These are phyloP conservation scores for Prillingera fragicola DNA, from an alignment of 1,284 basidiomycete genomes.

Conservation along the genomic window DNA sequence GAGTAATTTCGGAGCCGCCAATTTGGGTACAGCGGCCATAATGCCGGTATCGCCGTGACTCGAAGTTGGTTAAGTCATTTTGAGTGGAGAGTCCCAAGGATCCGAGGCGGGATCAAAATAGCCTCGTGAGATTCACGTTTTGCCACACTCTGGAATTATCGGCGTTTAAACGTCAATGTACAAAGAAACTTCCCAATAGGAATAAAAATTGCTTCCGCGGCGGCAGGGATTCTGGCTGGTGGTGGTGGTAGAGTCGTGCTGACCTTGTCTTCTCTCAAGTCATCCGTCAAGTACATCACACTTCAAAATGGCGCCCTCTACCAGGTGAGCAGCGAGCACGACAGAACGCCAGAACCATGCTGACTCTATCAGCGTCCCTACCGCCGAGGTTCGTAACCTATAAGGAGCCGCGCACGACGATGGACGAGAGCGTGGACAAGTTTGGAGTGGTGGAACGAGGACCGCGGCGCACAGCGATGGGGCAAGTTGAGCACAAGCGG, in stretches of 20 bases:
- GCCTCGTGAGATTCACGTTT: not conserved
- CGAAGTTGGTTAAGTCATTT: too few species aligned
- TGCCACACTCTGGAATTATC: not conserved
- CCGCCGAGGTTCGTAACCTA: slow-evolving; percentile 13
- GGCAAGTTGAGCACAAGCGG: too few species aligned
- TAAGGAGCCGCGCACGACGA: too few species aligned
- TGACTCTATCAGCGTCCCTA: slow-evolving; percentile 10
- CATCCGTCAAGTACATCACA: slow-evolving; percentile 1
- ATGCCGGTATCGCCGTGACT: too few species aligned
- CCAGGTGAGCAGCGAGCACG: not conserved
- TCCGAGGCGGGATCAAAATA: too few species aligned
- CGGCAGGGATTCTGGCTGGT: not conserved
- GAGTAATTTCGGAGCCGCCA: not conserved
- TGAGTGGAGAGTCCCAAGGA: too few species aligned
- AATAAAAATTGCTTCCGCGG: too few species aligned
- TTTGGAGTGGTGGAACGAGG: too few species aligned
- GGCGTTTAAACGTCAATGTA: slow-evolving; percentile 1
- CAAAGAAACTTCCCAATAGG: slow-evolving; percentile 3
- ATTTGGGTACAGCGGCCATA: slow-evolving; percentile 1
- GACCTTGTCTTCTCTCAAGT: not conserved
- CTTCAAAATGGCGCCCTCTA: slow-evolving; percentile 4
- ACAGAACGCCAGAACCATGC: not conserved
- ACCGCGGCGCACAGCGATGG: too few species aligned
- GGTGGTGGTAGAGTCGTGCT: not conserved
- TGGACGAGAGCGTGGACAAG: too few species aligned